Percentiles rank a stretch among this genome's conserved stretches.
Conservation (phyloP, 169 alveolate species). For the Theileria equi region DNA sequence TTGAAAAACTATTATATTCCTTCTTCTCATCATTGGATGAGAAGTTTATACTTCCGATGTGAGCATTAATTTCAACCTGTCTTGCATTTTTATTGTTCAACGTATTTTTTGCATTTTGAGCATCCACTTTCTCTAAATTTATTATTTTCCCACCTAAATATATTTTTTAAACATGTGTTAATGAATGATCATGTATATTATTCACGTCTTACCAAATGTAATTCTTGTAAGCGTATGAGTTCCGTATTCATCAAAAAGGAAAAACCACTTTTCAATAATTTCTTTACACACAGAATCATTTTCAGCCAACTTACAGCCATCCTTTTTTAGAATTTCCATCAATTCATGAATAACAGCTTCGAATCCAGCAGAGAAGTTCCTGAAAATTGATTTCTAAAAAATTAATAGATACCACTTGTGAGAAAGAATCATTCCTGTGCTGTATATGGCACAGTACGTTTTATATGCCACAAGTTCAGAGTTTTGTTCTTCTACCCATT, state of each 20-base stretch:
- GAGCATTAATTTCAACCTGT: background rate
- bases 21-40: background rate
- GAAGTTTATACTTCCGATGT: background rate
- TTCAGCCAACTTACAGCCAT: too few relatives aligned
- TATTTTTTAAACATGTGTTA: background rate
- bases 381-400: background rate
- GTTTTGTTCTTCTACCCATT: background rate
- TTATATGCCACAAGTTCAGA: background rate
- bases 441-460: conserved; percentile 53
- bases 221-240: conserved; percentile 20
- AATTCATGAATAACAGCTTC: background rate
- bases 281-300: too few relatives aligned
- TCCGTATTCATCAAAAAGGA: conserved; percentile 10
- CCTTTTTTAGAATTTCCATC: too few relatives aligned
- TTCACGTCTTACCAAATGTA: conserved; percentile 20
- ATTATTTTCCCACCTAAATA: conserved; percentile 10
- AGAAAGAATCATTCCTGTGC: conserved; percentile 62
- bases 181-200: too few relatives aligned
- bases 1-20: too few relatives aligned
- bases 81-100: background rate
- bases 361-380: background rate
- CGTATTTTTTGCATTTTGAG: background rate
- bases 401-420: conserved; percentile 28
- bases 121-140: background rate
- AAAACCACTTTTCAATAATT: conserved; percentile 2